Evolutionary conservation across 2,329 filamentous ascomycete species (phyloP), one percentile per base, ranked within the genome.

Genomic region (Phialophora macrospora): DNA sequence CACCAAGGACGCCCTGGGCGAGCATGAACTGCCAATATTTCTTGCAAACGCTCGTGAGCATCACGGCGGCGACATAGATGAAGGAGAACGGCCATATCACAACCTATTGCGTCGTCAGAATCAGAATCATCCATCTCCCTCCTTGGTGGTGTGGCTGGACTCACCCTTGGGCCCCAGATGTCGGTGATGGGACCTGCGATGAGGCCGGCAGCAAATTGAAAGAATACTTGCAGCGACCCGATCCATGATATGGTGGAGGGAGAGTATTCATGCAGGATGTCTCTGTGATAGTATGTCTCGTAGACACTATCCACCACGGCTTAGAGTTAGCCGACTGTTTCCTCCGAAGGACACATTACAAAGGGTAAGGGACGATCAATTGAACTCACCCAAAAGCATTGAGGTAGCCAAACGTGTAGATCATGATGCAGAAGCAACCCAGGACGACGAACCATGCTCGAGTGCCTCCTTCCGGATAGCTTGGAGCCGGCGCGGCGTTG

Each of bases 181-280:
- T 97, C 93, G 73, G 97, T 97, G 24, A 96, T 80, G 0, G 93
- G 93, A 0, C 93, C 93, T 55, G 95, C 88, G 71, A 95, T 92
- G 38, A 97, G 84, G 30, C 93, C 92, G 58, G 91, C 88, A 73
- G 93, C 90, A 77, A 97, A 95, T 63, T 88, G 85, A 24, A 96
- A 80, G 72, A 95, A 95, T 7, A 90, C 86, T 74, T 93, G 95
- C 54, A 96, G 79, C 61, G 90, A 90, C 73, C 95, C 94, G 68
- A 97, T 91, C 92, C 93, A 97, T 8, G 91, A 91, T 32, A 95
- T 87, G 5, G 85, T 87, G 44, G 89, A 87, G 63, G 90, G 79
- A 0, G 71, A 67, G 8, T 66, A 52, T 5, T 41, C 55, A 8
- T 59, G 60, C 1, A 77, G 69, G 3, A 68, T n/a, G 4, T 62